These are phyloP conservation scores for Globisporangium emineosum DNA, from an alignment of 352 stramenopile genomes.

Conservation along the genomic window DNA sequence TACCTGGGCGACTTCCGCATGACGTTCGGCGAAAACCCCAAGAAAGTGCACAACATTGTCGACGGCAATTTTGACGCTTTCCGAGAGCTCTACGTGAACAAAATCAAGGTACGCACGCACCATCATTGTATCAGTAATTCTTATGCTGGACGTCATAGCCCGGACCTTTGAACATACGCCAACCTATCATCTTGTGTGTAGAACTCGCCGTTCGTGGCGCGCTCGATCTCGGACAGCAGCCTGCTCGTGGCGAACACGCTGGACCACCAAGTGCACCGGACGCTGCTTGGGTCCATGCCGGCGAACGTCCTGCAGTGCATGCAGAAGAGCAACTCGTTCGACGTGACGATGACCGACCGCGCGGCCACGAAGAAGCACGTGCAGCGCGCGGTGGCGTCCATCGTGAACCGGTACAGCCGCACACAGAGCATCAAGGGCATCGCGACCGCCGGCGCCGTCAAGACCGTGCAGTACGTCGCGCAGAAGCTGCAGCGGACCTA, in stretches of 20 bases:
- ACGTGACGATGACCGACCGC: slow-evolving; percentile 25
- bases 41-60: slow-evolving; percentile 91
- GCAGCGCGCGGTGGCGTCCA: slow-evolving; percentile 52
- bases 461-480: slow-evolving; percentile 76
- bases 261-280: slow-evolving; percentile 30
- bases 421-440: slow-evolving; percentile 90
- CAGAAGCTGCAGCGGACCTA: slow-evolving; percentile 88
- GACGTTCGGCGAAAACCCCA: slow-evolving; percentile 88
- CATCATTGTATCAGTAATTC: not conserved
- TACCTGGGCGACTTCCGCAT: slow-evolving; percentile 90
- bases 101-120: slow-evolving; percentile 60
- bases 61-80: slow-evolving; percentile 80
- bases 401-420: slow-evolving; percentile 82
- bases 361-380: slow-evolving; percentile 60
- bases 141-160: not conserved
- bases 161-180: not conserved
- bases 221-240: slow-evolving; percentile 39
- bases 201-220: slow-evolving; percentile 63
- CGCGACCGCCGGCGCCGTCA: slow-evolving; percentile 73
- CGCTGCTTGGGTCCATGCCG: slow-evolving; percentile 51
- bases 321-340: slow-evolving; percentile 25
- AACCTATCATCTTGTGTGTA: slow-evolving; percentile 17
- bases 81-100: slow-evolving; percentile 63
- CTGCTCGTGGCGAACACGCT: slow-evolving; percentile 49
- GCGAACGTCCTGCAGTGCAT: slow-evolving; percentile 44